Percentiles rank a stretch among this genome's conserved stretches.
Evolutionary conservation across 2,329 filamentous ascomycete genomes (phyloP).

Genomic region (Arthrobotrys pseudoclavata): DNA sequence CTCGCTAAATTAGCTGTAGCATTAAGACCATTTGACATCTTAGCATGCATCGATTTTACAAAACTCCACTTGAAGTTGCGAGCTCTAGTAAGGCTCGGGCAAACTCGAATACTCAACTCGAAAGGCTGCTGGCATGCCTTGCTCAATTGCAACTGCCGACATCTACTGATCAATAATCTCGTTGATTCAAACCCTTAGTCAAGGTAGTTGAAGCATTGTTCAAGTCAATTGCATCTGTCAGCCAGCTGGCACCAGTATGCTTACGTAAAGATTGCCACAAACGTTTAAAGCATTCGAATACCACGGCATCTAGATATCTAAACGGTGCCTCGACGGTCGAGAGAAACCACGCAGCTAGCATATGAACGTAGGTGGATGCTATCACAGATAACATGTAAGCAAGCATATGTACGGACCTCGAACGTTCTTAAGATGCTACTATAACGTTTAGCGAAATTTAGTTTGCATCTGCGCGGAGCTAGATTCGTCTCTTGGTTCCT

Average conservation of each 20-base stretch:
- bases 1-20: background rate
- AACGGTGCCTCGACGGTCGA: background rate
- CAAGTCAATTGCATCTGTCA: background rate
- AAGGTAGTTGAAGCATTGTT: background rate
- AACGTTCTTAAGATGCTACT: conserved; percentile 8
- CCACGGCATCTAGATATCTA: background rate
- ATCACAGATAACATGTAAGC: conserved; percentile 2
- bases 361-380: background rate
- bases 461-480: conserved; percentile 19
- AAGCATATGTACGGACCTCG: conserved; percentile 13
- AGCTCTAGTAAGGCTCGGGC: background rate
- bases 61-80: background rate
- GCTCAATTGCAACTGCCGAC: conserved; percentile 5
- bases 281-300: background rate
- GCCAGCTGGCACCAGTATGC: background rate
- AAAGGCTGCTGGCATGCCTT: too few relatives aligned
- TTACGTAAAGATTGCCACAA: background rate
- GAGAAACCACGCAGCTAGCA: background rate
- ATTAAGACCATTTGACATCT: background rate
- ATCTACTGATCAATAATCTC: conserved; percentile 22
- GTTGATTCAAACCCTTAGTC: background rate
- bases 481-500: background rate
- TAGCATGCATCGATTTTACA: background rate
- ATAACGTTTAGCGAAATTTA: conserved; percentile 8
- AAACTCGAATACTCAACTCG: background rate